Percentiles rank a stretch among this genome's conserved stretches.
These are phyloP conservation scores for Penicillium malachiteum DNA, from an alignment of 495 filamentous ascomycete genomes.

Conservation along the genomic window DNA sequence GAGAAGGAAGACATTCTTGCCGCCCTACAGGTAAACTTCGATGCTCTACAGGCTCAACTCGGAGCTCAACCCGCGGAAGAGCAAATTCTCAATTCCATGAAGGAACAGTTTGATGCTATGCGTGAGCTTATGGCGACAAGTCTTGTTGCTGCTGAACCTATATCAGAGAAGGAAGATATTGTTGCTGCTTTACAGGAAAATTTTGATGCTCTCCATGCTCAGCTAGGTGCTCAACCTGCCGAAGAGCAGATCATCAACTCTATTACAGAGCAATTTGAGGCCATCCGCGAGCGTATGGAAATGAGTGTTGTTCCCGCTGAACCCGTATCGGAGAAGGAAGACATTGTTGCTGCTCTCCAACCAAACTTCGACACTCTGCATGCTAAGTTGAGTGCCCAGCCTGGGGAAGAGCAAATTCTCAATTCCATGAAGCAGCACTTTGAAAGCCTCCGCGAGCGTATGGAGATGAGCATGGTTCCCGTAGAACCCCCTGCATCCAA, in stretches of 20 bases:
- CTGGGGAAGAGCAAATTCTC: constrained; percentile 24
- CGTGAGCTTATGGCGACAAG: constrained; percentile 54
- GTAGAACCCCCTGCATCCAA: constrained; percentile 39
- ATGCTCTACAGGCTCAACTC: constrained; percentile 41
- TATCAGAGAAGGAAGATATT: constrained; percentile 49
- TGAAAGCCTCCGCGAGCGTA: constrained; percentile 66
- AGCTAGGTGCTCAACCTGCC: constrained; percentile 31
- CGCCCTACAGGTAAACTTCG: constrained; percentile 67
- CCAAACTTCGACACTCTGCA: constrained; percentile 63
- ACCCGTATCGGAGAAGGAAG: constrained; percentile 33
- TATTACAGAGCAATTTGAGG: constrained; percentile 70
- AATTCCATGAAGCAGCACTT: constrained; percentile 67
- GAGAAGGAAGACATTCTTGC: constrained; percentile 60
- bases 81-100: constrained; percentile 51
- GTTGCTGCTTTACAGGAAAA: constrained; percentile 70
- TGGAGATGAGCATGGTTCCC: constrained; percentile 40
- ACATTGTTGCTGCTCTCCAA: constrained; percentile 68
- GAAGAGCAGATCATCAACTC: constrained; percentile 39
- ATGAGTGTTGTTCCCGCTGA: constrained; percentile 39
- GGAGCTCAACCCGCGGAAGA: constrained; percentile 15
- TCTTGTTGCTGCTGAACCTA: constrained; percentile 31
- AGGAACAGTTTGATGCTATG: constrained; percentile 71
- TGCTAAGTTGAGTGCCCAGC: constrained; percentile 7
- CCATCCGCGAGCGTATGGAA: constrained; percentile 59
- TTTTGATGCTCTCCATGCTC: constrained; percentile 52